Conservation (phyloP, 176 grass and related monocot genomes). For the Avena sativa region DNA sequence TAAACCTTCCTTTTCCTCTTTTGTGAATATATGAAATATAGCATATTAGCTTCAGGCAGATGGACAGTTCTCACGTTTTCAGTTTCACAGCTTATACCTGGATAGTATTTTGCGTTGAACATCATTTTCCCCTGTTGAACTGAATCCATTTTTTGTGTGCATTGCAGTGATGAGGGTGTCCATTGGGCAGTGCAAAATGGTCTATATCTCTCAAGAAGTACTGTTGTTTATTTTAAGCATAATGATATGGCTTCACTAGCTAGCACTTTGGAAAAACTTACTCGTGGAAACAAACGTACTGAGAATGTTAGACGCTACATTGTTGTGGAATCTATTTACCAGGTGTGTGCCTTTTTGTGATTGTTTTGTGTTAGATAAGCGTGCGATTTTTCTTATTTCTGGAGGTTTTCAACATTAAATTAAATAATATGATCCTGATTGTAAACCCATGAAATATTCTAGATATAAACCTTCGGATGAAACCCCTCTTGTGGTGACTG, state of each 20-base stretch:
- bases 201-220: conserved; percentile 91
- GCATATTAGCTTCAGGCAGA: not conserved
- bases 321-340: conserved; percentile 93
- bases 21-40: conserved; percentile 17
- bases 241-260: conserved; percentile 95
- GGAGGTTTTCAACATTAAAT: conserved; percentile 36
- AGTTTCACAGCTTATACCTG: conserved; percentile 20
- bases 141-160: conserved; percentile 13
- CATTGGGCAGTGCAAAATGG: conserved; percentile 97
- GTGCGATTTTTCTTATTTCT: conserved; percentile 16
- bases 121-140: conserved; percentile 9
- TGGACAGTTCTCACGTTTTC: not conserved
- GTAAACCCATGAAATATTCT: conserved; percentile 30
- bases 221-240: conserved; percentile 96
- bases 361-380: conserved; percentile 34
- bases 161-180: conserved; percentile 91
- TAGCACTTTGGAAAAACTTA: conserved; percentile 82
- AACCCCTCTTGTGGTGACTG: conserved; percentile 30
- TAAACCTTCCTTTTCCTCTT: conserved; percentile 39
- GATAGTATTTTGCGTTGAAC: conserved; percentile 23
- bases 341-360: conserved; percentile 53
- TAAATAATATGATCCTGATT: not conserved
- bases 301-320: conserved; percentile 97
- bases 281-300: conserved; percentile 71
- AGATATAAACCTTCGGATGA: conserved; percentile 18